phyloP scores from a whole-genome alignment of 2,329 filamentous ascomycete genomes.

The Harringtonia lauricola region DNA sequence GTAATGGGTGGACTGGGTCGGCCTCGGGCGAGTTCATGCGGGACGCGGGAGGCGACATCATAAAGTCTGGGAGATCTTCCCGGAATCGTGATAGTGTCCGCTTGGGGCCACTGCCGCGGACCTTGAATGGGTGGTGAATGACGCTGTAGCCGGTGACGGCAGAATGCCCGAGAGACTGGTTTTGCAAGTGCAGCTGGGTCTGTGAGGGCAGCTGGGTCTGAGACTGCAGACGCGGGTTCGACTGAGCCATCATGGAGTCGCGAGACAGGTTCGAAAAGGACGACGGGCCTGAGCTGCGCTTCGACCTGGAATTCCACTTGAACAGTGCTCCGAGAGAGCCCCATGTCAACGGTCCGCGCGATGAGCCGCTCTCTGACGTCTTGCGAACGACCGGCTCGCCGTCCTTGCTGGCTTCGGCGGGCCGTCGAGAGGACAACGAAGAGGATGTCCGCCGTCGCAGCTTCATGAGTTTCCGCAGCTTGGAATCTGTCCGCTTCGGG shows the following conservation, averaged over 20 bases:
- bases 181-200: not conserved
- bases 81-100: constrained; percentile 84
- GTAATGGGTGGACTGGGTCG: constrained; percentile 24
- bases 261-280: constrained; percentile 90
- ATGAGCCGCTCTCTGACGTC: constrained; percentile 41
- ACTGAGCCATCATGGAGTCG: constrained; percentile 59
- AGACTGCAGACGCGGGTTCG: constrained; percentile 1
- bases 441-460: constrained; percentile 31
- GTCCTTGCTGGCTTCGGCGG: not conserved
- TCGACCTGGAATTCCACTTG: constrained; percentile 51
- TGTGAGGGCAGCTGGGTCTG: not conserved
- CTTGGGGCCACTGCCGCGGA: constrained; percentile 46
- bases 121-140: constrained; percentile 21
- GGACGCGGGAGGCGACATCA: constrained; percentile 76
- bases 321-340: constrained; percentile 51
- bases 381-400: constrained; percentile 23
- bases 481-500: constrained; percentile 7
- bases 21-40: constrained; percentile 68
- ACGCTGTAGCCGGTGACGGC: constrained; percentile 26
- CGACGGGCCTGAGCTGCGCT: constrained; percentile 48
- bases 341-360: constrained; percentile 42
- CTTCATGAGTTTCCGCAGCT: constrained; percentile 5
- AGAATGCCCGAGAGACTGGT: not conserved
- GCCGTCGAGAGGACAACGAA: constrained; percentile 4
- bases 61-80: constrained; percentile 81